Evolutionary conservation across 257 asterid genomes (phyloP).

Genomic region (Plectranthus barbatus): DNA sequence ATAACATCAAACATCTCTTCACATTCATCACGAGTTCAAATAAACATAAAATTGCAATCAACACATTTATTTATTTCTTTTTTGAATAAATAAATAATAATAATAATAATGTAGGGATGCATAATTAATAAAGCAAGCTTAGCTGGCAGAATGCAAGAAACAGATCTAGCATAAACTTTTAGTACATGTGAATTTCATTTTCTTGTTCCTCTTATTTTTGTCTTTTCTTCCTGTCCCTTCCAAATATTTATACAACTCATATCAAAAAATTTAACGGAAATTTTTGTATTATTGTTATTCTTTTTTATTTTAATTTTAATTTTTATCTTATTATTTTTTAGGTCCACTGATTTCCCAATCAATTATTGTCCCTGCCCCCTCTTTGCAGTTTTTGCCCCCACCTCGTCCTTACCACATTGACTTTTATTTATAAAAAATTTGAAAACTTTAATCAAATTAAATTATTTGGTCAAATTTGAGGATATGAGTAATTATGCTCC

Average conservation of each 20-base stretch:
- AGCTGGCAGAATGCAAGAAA: constrained; percentile 15
- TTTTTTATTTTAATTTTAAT: not conserved
- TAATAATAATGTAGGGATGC: not conserved
- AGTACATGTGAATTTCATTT: constrained; percentile 32
- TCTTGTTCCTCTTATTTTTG: constrained; percentile 19
- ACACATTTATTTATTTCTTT: not conserved
- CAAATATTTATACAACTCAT: constrained; percentile 10
- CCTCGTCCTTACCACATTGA: constrained; percentile 15
- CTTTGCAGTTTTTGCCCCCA: constrained; percentile 20
- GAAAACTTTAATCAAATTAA: not conserved
- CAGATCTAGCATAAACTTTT: constrained; percentile 20
- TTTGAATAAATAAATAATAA: not conserved
- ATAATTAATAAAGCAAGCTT: constrained; percentile 11
- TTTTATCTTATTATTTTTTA: not conserved
- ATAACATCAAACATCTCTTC: no score
- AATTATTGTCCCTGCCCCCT: constrained; percentile 5
- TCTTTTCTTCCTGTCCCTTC: constrained; percentile 20
- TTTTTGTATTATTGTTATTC: constrained; percentile 2
- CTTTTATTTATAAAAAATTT: not conserved
- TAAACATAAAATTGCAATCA: not conserved
- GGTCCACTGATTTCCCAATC: constrained; percentile 33
- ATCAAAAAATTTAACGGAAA: constrained; percentile 1
- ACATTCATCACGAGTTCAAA: not conserved
- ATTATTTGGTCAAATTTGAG: not conserved
- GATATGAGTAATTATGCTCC: not conserved